A percentile compares a stretch with the other conserved stretches of the same genome.
Evolutionary conservation across 306 rosid species (phyloP).

Genomic region (Lathyrus aphaca): DNA sequence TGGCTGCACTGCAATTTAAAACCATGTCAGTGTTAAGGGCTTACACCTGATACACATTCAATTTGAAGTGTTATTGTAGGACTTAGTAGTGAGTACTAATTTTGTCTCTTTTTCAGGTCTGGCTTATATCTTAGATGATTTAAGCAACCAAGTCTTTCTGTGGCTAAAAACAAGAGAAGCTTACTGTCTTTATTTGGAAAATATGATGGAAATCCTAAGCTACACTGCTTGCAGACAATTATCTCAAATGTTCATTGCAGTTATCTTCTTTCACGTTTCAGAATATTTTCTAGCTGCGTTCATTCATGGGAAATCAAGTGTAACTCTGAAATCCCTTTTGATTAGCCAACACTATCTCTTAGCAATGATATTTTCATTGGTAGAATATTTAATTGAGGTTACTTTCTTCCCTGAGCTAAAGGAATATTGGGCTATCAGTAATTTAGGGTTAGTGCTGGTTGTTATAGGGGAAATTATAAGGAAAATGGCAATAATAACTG

Average conservation of each 20-base stretch:
- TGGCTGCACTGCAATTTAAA: no score
- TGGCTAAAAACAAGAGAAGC: conserved; percentile 31
- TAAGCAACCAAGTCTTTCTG: conserved; percentile 36
- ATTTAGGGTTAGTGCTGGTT: conserved; percentile 66
- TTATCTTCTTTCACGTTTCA: conserved; percentile 73
- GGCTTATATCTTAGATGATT: conserved; percentile 28
- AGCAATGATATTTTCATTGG: conserved; percentile 70
- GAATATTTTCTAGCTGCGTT: conserved; percentile 70
- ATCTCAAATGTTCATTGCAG: conserved; percentile 61
- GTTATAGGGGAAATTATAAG: conserved; percentile 73
- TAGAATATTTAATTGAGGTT: conserved; percentile 71
- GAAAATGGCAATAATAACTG: conserved; percentile 74
- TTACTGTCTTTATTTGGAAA: conserved; percentile 41
- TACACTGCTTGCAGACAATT: conserved; percentile 69
- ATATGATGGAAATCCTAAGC: conserved; percentile 66
- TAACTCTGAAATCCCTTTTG: conserved; percentile 70
- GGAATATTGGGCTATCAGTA: conserved; percentile 72
- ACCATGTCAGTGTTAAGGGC: not conserved
- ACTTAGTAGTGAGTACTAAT: not conserved
- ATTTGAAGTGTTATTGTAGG: not conserved
- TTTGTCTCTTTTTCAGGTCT: conserved; percentile 51
- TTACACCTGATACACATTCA: no score
- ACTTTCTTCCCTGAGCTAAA: conserved; percentile 63
- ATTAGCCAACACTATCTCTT: conserved; percentile 66
- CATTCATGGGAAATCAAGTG: conserved; percentile 71